Base-by-base conservation (phyloP, 306 rosid genomes). In the Dryas alaskensis region DNA sequence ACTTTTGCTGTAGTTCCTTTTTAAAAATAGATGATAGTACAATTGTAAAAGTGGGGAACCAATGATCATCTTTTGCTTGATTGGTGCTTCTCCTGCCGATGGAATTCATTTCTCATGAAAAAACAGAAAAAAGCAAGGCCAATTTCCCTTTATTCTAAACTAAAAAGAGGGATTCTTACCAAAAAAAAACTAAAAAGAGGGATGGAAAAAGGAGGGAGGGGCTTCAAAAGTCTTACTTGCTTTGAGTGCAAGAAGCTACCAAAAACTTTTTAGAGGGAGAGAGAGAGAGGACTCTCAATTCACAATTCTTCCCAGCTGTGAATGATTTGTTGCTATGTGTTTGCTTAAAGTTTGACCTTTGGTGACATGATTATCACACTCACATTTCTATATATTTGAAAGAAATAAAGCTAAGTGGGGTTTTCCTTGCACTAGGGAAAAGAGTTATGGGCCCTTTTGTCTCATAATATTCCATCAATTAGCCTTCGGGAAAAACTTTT, bases 231-330 rank as follows among this genome's bases (percentile, higher is more conserved):
- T 92, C 95, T 27, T 84, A 76, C 82, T 92, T 92, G 95, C 97
- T 94, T 92, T 89, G 91, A 92, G 93, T 87, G 89, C 93, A 89
- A 92, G 97, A 94, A 94, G 95, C 95, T 87, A 89, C 93, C 99
- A 87, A 83, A 77, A 85, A 81, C 87, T 82, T 83, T 81, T 82
- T 37, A 60, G 75, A 79, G 74, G 73, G 76, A 31, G 37, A 31
- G 37, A 31, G 37, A 31, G 37, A 31, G 73, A 86, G 81, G 88
- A 73, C 83, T 85, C 88, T 72, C 78, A 76, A 79, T 85, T 86
- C 86, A 60, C 45, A 62, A 54, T 66, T 79, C 75, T 69, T 72
- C 87, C 84, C 85, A 83, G 74, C 87, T 90, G 81, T 86, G 86
- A 85, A 85, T 81, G 79, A 85, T 87, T 87, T 85, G 77, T 85